Evolutionary conservation across 306 rosid species (phyloP).

Genomic region (Trichosanthes cucumerina): DNA sequence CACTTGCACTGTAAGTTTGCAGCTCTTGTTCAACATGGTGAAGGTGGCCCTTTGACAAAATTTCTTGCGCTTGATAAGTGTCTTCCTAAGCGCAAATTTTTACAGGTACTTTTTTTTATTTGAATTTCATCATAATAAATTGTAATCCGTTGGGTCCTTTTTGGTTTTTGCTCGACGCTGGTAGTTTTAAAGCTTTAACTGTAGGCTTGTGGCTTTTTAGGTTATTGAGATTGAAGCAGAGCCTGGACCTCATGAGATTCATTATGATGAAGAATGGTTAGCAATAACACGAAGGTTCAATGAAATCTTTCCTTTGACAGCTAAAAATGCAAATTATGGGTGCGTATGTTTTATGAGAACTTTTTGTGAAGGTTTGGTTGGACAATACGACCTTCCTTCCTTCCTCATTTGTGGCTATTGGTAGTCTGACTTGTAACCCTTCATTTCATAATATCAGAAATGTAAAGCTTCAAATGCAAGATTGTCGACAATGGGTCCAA

Average conservation of each 20-base stretch:
- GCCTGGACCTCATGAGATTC: conserved; percentile 71
- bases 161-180: conserved; percentile 9
- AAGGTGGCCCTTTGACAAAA: conserved; percentile 71
- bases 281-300: conserved; percentile 76
- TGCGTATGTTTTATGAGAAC: conserved; percentile 26
- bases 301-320: conserved; percentile 56
- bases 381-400: neutral
- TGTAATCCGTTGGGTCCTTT: conserved; percentile 2
- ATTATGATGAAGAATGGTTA: conserved; percentile 93
- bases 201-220: conserved; percentile 29
- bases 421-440: conserved; percentile 8
- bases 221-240: conserved; percentile 73
- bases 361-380: conserved; percentile 6
- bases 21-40: conserved; percentile 91
- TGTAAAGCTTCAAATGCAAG: conserved; percentile 37
- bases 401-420: neutral
- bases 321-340: conserved; percentile 48
- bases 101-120: conserved; percentile 49
- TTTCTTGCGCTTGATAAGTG: conserved; percentile 97
- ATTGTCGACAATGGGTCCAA: conserved; percentile 61
- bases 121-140: neutral
- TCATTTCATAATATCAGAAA: conserved; percentile 27
- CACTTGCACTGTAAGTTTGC: conserved; percentile 93
- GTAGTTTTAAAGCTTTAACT: conserved; percentile 8
- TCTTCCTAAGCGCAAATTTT: conserved; percentile 59